phyloP scores from a whole-genome alignment of 129 eudicot species.

The carrot (Daucus carota) region DH1_v3.0 NC_030384.2:32453001-32453500 shows the following conservation, averaged over 20 bases:
- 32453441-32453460: background rate
- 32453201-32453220: conserved; percentile 73
- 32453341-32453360: background rate
- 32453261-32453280: conserved; percentile 47
- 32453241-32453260: conserved; percentile 76
- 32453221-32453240: conserved; percentile 76
- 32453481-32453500: background rate
- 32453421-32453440: background rate
- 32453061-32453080: conserved; percentile 64
- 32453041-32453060: conserved; percentile 57
- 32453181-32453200: conserved; percentile 67
- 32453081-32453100: conserved; percentile 84
- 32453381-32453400: background rate
- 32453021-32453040: background rate
- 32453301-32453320: background rate
- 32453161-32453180: conserved; percentile 55
- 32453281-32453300: background rate
- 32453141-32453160: conserved; percentile 63
- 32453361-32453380: background rate
- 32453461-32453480: background rate
- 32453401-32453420: background rate
- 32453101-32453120: conserved; percentile 60
- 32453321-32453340: background rate
- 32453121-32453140: conserved; percentile 58
- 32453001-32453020: background rate